Evolutionary conservation across 495 filamentous ascomycete genomes (phyloP).

Genomic region (Paragyromitra xinjiangensis): DNA sequence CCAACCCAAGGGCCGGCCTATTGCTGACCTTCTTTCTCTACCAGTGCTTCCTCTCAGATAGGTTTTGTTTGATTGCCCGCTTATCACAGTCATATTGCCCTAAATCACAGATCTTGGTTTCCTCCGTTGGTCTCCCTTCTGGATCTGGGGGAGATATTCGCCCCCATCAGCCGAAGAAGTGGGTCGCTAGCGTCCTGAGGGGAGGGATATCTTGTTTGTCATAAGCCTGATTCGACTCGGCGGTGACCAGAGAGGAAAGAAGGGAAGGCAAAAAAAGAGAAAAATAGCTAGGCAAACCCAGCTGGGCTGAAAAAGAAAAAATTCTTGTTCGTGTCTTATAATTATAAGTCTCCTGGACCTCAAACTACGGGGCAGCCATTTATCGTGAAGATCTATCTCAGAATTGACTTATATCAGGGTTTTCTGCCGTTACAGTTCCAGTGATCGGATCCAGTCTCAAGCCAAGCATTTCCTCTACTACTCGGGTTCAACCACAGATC

Average conservation of each 20-base stretch:
- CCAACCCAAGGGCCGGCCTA: neutral
- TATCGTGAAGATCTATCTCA: neutral
- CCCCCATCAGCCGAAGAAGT: neutral
- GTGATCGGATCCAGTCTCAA: neutral
- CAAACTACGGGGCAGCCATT: neutral
- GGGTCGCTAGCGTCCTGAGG: neutral
- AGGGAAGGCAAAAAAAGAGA: neutral
- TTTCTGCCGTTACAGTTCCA: slow-evolving; percentile 5
- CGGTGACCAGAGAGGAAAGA: neutral
- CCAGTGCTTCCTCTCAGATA: neutral
- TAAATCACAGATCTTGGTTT: neutral
- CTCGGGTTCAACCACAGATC: neutral
- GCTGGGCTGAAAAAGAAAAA: slow-evolving; percentile 2
- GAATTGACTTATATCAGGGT: slow-evolving; percentile 26
- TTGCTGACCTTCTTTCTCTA: neutral
- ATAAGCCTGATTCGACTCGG: slow-evolving; percentile 1
- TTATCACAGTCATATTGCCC: slow-evolving; percentile 31
- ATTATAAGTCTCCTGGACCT: neutral
- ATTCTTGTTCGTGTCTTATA: slow-evolving; percentile 9
- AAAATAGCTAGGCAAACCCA: neutral
- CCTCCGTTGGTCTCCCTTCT: neutral
- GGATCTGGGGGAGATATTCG: neutral
- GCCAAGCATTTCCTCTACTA: neutral
- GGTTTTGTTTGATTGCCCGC: slow-evolving; percentile 13
- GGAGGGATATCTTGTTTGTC: neutral